These are phyloP conservation scores for Hyphopichia fennica DNA, from an alignment of 1,139 yeast species.

Conservation along the genomic window DNA sequence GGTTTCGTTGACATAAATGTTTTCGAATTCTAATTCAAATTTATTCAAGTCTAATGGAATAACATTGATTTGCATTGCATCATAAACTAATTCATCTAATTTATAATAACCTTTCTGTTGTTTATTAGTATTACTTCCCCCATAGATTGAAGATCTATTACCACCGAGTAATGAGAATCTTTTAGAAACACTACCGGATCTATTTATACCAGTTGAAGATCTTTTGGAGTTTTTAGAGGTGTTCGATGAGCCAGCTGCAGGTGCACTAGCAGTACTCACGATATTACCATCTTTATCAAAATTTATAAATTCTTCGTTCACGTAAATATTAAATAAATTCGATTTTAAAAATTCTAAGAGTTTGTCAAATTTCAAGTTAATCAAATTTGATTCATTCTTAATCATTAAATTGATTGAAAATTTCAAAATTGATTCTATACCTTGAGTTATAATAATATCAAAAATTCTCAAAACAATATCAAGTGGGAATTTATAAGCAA, in stretches of 20 bases:
- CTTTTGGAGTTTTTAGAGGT: not conserved
- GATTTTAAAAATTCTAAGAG: slow-evolving; percentile 77
- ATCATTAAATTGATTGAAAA: slow-evolving; percentile 78
- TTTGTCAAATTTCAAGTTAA: slow-evolving; percentile 69
- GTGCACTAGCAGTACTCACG: slow-evolving; percentile 7
- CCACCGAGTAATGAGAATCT: slow-evolving; percentile 18
- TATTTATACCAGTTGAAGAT: slow-evolving; percentile 10
- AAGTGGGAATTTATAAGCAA: slow-evolving; percentile 90
- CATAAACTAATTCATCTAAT: slow-evolving; percentile 73
- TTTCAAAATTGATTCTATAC: slow-evolving; percentile 77
- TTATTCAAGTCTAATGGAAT: slow-evolving; percentile 69
- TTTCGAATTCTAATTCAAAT: slow-evolving; percentile 73
- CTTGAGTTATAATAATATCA: slow-evolving; percentile 86
- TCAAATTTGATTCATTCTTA: slow-evolving; percentile 58
- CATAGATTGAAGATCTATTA: slow-evolving; percentile 13
- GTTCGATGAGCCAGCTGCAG: not conserved
- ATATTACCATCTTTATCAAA: slow-evolving; percentile 15
- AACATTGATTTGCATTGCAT: slow-evolving; percentile 71
- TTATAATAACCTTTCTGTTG: slow-evolving; percentile 42
- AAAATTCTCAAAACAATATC: slow-evolving; percentile 79
- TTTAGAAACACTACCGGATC: slow-evolving; percentile 14
- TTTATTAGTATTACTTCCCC: slow-evolving; percentile 1
- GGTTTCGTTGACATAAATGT: slow-evolving; percentile 66
- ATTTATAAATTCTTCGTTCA: slow-evolving; percentile 40
- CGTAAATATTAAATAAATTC: slow-evolving; percentile 69